Conservation (phyloP, 495 filamentous ascomycete genomes). For the Penicillium silybi region DNA sequence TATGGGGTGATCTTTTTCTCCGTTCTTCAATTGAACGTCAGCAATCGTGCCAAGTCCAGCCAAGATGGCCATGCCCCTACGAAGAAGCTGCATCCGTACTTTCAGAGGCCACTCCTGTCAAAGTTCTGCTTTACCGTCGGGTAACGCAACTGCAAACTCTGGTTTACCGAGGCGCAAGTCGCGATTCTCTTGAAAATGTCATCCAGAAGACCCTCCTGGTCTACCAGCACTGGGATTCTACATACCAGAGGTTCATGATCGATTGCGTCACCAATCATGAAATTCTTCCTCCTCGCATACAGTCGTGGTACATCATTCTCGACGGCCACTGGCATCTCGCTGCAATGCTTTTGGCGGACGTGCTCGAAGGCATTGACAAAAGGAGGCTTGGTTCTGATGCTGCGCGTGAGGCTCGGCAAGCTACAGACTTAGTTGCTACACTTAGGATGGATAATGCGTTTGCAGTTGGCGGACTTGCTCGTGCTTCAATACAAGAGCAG, state of each 20-base stretch:
- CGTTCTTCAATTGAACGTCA: neutral
- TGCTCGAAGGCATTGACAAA: constrained; percentile 38
- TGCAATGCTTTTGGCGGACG: constrained; percentile 42
- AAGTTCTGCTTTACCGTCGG: constrained; percentile 46
- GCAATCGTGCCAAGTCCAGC: constrained; percentile 7
- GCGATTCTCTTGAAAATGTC: constrained; percentile 29
- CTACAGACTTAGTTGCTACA: constrained; percentile 19
- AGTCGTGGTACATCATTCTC: constrained; percentile 47
- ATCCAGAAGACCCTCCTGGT: constrained; percentile 34
- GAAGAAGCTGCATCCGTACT: constrained; percentile 35
- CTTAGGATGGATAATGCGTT: constrained; percentile 32
- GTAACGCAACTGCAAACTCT: constrained; percentile 42
- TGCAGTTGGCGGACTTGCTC: constrained; percentile 35
- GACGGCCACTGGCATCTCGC: constrained; percentile 47
- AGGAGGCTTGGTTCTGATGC: constrained; percentile 17
- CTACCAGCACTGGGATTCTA: constrained; percentile 41
- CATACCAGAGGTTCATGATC: constrained; percentile 40
- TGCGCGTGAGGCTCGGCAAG: constrained; percentile 23
- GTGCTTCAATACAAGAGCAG: constrained; percentile 23
- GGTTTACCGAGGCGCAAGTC: constrained; percentile 21
- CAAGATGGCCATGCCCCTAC: constrained; percentile 43
- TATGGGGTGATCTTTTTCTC: constrained; percentile 38
- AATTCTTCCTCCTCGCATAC: constrained; percentile 36
- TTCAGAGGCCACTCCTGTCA: constrained; percentile 43
- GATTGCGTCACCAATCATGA: constrained; percentile 41